phyloP scores from a whole-genome alignment of 2,329 filamentous ascomycete genomes.

The Arthrinium phaeospermum region DNA sequence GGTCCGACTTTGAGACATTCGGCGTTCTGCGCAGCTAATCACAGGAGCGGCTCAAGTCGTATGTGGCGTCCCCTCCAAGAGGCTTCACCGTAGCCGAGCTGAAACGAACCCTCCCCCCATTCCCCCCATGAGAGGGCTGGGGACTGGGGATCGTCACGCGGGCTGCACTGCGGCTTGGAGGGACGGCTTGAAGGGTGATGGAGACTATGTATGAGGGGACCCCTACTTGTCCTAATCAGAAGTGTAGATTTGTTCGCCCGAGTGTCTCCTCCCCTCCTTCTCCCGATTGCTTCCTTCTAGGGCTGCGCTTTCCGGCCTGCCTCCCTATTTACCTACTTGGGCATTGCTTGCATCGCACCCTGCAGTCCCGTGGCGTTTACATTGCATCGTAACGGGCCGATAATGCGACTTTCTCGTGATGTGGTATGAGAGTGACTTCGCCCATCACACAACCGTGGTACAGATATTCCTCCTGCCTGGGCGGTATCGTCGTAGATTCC shows the following conservation, averaged over 20 bases:
- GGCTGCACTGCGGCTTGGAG: background rate
- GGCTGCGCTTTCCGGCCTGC: background rate
- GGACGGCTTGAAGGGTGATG: background rate
- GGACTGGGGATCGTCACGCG: background rate
- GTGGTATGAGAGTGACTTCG: background rate
- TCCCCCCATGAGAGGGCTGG: background rate
- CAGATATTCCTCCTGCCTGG: background rate
- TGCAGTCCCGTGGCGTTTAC: background rate
- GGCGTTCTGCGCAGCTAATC: slow-evolving; percentile 10
- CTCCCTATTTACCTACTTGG: background rate
- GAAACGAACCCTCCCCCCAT: background rate
- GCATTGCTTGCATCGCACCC: slow-evolving; percentile 9
- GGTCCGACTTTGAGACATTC: background rate
- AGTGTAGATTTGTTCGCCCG: background rate
- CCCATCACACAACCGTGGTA: background rate
- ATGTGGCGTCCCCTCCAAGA: slow-evolving; percentile 10
- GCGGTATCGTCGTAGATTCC: too few species aligned
- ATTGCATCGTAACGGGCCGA: background rate
- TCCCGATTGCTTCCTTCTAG: background rate
- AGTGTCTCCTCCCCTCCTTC: too few species aligned
- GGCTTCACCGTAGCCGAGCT: background rate
- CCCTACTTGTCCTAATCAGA: background rate
- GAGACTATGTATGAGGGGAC: background rate
- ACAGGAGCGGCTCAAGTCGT: background rate
- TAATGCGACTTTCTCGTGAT: background rate